These are phyloP conservation scores for Phanerodontia chrysosporium DNA, from an alignment of 768 basidiomycete species.

Conservation along the genomic window DNA sequence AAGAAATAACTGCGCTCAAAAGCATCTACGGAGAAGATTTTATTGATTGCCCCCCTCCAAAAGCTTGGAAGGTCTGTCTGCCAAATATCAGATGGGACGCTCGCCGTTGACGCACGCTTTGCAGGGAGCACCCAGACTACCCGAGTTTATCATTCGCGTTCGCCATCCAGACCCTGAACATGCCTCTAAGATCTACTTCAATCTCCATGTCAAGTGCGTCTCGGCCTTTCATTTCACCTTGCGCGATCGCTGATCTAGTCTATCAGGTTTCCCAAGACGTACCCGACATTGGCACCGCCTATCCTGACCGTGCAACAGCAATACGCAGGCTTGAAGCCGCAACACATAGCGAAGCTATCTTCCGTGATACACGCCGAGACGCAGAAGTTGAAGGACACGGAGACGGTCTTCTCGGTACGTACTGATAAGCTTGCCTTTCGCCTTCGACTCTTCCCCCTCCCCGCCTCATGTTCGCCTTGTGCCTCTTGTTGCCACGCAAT, in stretches of 20 bases:
- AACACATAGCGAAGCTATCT: constrained; percentile 53
- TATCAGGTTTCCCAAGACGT: constrained; percentile 73
- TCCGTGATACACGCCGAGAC: constrained; percentile 63
- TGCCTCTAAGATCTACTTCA: constrained; percentile 55
- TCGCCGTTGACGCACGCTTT: not conserved
- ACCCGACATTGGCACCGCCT: constrained; percentile 68
- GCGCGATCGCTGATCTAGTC: not conserved
- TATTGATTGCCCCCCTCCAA: constrained; percentile 66
- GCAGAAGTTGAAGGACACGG: constrained; percentile 59
- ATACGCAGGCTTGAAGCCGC: constrained; percentile 50
- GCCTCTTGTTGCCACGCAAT: too few relatives aligned
- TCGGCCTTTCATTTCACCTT: not conserved
- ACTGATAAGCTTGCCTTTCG: not conserved
- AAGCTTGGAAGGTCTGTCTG: constrained; percentile 72
- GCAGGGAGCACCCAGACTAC: constrained; percentile 64
- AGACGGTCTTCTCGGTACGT: constrained; percentile 76
- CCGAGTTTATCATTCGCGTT: constrained; percentile 75
- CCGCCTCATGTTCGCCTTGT: not conserved
- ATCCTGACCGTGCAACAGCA: constrained; percentile 68
- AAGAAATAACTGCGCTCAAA: constrained; percentile 74
- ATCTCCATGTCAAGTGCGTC: constrained; percentile 67
- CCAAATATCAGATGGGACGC: too few relatives aligned
- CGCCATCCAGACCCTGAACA: constrained; percentile 57
- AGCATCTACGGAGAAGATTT: constrained; percentile 82
- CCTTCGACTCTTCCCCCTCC: not conserved